Percentiles rank a stretch among this genome's conserved stretches.
Evolutionary conservation across 768 basidiomycete genomes (phyloP).

Genomic region (Filobasidium floriforme): DNA sequence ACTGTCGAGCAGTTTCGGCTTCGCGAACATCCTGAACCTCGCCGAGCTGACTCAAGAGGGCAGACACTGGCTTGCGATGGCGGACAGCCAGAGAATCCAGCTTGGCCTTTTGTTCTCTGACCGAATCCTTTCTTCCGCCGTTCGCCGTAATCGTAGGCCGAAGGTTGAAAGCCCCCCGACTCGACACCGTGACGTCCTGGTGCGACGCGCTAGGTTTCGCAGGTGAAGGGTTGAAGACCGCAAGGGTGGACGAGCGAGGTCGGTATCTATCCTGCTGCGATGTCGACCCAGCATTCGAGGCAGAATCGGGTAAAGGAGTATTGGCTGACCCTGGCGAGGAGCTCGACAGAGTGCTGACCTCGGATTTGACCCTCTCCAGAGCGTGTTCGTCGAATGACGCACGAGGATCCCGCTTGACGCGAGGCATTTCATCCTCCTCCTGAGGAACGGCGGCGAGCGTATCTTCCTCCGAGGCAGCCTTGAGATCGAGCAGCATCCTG

Average conservation of each 20-base stretch:
- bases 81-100: conserved; percentile 14
- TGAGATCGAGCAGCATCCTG: conserved; percentile 19
- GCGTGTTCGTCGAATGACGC: background rate
- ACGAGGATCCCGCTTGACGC: background rate
- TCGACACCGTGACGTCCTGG: conserved; percentile 3
- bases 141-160: conserved; percentile 7
- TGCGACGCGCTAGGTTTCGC: conserved; percentile 7
- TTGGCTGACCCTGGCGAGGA: too few relatives aligned
- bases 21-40: conserved; percentile 77
- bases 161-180: conserved; percentile 5
- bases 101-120: conserved; percentile 11
- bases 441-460: background rate
- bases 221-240: conserved; percentile 17
- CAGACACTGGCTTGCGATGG: conserved; percentile 51
- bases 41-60: conserved; percentile 67
- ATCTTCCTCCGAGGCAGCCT: conserved; percentile 11
- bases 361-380: background rate
- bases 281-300: background rate
- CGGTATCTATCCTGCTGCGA: background rate
- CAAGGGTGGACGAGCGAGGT: conserved; percentile 12
- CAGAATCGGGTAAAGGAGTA: too few relatives aligned
- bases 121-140: background rate
- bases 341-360: background rate
- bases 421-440: background rate
- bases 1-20: conserved; percentile 56